A percentile compares a stretch with the other conserved stretches of the same genome.
Conservation (phyloP, 2,329 filamentous ascomycete genomes). For the Claviceps citrina region DNA sequence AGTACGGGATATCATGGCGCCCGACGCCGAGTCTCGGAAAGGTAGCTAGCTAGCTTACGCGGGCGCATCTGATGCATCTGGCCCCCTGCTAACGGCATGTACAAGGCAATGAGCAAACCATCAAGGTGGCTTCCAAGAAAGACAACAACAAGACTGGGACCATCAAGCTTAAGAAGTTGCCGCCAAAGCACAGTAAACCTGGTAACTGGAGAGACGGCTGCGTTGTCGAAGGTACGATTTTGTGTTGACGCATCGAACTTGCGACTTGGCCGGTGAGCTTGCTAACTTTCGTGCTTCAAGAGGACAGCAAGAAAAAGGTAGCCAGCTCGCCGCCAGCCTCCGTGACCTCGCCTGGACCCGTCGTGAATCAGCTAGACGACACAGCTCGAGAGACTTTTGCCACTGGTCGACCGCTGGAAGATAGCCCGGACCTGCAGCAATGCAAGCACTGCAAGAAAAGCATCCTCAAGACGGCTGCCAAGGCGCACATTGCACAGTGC, state of each 20-base stretch:
- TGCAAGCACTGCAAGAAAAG: constrained; percentile 95
- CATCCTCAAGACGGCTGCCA: constrained; percentile 58
- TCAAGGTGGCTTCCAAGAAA: constrained; percentile 47
- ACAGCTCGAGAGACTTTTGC: constrained; percentile 63
- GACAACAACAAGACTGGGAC: constrained; percentile 30
- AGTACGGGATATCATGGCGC: constrained; percentile 8
- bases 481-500: constrained; percentile 69
- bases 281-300: constrained; percentile 13
- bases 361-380: constrained; percentile 58
- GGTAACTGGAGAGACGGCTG: constrained; percentile 60
- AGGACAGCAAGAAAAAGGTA: constrained; percentile 42
- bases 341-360: constrained; percentile 35
- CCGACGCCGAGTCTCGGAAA: constrained; percentile 15
- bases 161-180: constrained; percentile 48
- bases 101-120: constrained; percentile 31
- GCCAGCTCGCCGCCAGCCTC: constrained; percentile 26
- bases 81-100: background rate
- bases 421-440: constrained; percentile 60
- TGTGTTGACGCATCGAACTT: too few relatives aligned
- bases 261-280: too few relatives aligned
- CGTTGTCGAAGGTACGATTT: constrained; percentile 43
- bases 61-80: background rate
- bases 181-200: constrained; percentile 47
- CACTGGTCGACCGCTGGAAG: constrained; percentile 67
- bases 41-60: constrained; percentile 10